These are phyloP conservation scores for Fusarium sp. DNA, from an alignment of 2,329 filamentous ascomycete species.

Conservation along the genomic window DNA sequence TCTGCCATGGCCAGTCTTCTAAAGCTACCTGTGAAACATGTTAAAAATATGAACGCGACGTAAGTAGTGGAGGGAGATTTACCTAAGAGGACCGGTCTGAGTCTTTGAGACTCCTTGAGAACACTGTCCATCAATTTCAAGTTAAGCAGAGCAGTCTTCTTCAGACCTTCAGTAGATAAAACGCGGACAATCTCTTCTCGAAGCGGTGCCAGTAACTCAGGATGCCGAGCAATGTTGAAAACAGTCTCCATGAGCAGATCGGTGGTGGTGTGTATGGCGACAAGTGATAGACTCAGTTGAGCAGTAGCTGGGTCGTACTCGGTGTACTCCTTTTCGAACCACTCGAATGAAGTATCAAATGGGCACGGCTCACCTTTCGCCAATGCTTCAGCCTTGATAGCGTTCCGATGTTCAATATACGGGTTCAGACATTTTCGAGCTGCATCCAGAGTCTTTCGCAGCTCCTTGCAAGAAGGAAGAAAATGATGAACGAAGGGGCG, in stretches of 20 bases:
- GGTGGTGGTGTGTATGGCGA: conserved; percentile 66
- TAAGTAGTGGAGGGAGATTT: accelerated
- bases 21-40: not conserved
- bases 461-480: conserved; percentile 48
- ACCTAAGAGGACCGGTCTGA: conserved; percentile 55
- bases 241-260: conserved; percentile 39
- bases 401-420: not conserved
- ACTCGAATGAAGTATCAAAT: conserved; percentile 61
- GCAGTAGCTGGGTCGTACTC: conserved; percentile 25
- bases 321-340: conserved; percentile 62
- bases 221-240: conserved; percentile 53
- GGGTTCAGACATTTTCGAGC: conserved; percentile 43
- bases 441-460: conserved; percentile 41
- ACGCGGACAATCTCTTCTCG: conserved; percentile 53
- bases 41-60: accelerated
- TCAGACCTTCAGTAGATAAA: conserved; percentile 50
- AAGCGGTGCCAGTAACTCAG: conserved; percentile 51
- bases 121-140: conserved; percentile 61
- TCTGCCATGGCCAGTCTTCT: not conserved
- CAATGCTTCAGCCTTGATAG: conserved; percentile 50
- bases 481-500: conserved; percentile 60
- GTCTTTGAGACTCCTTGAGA: conserved; percentile 62
- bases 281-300: conserved; percentile 52
- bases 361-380: not conserved
- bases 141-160: conserved; percentile 56